Conservation (phyloP, 495 filamentous ascomycete genomes). For the Rhypophila decipiens region DNA sequence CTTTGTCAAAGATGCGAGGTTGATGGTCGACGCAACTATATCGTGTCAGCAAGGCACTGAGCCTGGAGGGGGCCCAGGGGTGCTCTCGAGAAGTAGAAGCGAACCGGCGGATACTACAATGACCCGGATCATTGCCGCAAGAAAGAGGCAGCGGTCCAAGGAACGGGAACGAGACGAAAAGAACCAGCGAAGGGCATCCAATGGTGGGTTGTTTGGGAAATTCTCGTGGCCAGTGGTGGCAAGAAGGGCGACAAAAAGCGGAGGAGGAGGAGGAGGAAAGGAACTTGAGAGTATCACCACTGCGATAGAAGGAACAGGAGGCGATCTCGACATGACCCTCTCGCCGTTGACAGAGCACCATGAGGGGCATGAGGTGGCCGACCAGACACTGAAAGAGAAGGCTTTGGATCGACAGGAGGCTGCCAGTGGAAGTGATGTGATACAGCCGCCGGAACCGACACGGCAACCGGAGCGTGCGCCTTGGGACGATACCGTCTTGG, state of each 20-base stretch:
- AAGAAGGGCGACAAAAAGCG: neutral
- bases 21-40: slow-evolving; percentile 24
- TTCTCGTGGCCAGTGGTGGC: neutral
- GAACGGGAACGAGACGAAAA: neutral
- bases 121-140: slow-evolving; percentile 5
- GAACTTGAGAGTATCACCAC: neutral
- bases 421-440: neutral
- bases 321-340: neutral
- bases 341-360: neutral
- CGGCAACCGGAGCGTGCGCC: neutral
- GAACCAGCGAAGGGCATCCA: neutral
- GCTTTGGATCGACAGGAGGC: neutral
- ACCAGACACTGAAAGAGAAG: neutral
- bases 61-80: neutral
- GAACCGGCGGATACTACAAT: slow-evolving; percentile 5
- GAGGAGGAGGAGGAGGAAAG: neutral
- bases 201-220: slow-evolving; percentile 1
- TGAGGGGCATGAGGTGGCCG: too few species aligned
- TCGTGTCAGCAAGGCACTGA: neutral
- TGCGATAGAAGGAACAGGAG: neutral
- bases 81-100: neutral
- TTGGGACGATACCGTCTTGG: slow-evolving; percentile 10
- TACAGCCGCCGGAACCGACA: neutral
- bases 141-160: slow-evolving; percentile 1
- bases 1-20: slow-evolving; percentile 28